Evolutionary conservation across 73 alveolate species (phyloP).

Genomic region (Symbiodinium natans): DNA sequence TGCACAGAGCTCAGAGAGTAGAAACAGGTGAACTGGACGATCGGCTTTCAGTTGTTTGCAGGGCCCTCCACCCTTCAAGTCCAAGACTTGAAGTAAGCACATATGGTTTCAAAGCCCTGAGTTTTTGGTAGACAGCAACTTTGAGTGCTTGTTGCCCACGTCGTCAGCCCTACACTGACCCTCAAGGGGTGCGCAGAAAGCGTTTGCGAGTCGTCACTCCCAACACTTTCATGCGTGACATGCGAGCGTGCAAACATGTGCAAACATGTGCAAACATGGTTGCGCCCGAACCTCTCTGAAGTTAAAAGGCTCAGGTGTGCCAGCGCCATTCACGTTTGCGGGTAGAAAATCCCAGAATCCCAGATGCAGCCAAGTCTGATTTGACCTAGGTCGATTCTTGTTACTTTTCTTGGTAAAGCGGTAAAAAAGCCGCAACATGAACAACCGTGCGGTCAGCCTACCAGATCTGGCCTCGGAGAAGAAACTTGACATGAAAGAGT

Average conservation of each 20-base stretch:
- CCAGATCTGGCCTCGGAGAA: conserved; percentile 85
- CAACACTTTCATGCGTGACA: too few relatives aligned
- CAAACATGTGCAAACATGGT: too few relatives aligned
- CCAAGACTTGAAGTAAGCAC: not conserved
- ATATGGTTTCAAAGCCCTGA: conserved; percentile 3
- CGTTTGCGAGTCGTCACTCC: too few relatives aligned
- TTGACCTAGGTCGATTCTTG: too few relatives aligned
- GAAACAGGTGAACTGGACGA: not conserved
- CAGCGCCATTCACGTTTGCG: not conserved
- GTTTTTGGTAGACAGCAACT: conserved; percentile 8
- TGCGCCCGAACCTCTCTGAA: not conserved
- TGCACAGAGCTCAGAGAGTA: not conserved
- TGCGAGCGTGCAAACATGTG: too few relatives aligned
- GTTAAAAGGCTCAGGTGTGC: not conserved
- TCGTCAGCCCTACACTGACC: too few relatives aligned
- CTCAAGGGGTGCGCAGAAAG: not conserved
- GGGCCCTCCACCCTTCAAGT: not conserved
- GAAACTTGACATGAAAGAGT: not conserved
- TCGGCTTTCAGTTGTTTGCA: not conserved
- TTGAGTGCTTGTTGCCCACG: conserved; percentile 13
- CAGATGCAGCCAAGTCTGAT: too few relatives aligned
- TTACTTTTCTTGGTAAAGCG: too few relatives aligned
- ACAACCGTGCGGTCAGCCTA: conserved; percentile 48
- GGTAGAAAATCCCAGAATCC: too few relatives aligned
- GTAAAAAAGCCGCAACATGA: too few relatives aligned